Percentiles rank a stretch among this genome's conserved stretches.
phyloP scores from a whole-genome alignment of 2,329 filamentous ascomycete genomes.

The Pseudogymnoascus sp. region DNA sequence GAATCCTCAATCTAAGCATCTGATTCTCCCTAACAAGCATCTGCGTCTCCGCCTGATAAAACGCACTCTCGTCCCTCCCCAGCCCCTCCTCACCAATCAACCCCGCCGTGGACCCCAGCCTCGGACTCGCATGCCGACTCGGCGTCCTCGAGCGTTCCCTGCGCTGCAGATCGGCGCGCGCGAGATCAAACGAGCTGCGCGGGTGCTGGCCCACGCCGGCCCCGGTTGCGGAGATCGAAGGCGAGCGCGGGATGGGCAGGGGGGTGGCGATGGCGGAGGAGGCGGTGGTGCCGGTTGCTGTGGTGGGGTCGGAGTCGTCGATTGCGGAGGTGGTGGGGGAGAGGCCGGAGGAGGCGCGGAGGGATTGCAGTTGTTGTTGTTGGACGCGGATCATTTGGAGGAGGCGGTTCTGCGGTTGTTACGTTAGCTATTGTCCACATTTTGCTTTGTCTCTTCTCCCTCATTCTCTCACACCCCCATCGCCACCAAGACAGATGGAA shows the following conservation, averaged over 20 bases:
- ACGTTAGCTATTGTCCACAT: too few species aligned
- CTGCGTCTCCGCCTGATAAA: conserved; percentile 76
- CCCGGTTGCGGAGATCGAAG: conserved; percentile 18
- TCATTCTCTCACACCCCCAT: too few species aligned
- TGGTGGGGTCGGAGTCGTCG: conserved; percentile 26
- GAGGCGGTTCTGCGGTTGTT: conserved; percentile 53
- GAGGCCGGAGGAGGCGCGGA: conserved; percentile 36
- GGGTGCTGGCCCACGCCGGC: conserved; percentile 26
- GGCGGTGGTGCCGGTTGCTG: conserved; percentile 37
- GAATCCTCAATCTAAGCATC: conserved; percentile 67
- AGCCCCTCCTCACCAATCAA: conserved; percentile 43
- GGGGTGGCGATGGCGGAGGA: conserved; percentile 31
- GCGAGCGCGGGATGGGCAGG: conserved; percentile 40
- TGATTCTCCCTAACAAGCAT: conserved; percentile 72
- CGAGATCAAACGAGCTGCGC: conserved; percentile 51
- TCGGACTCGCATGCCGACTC: conserved; percentile 46
- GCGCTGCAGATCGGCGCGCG: conserved; percentile 45
- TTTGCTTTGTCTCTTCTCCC: too few species aligned
- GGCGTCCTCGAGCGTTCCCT: conserved; percentile 45
- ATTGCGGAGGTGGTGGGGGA: conserved; percentile 33
- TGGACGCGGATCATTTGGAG: conserved; percentile 69
- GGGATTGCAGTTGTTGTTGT: conserved; percentile 58
- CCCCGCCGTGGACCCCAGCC: conserved; percentile 48
- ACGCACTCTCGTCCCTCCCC: conserved; percentile 60
- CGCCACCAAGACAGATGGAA: too few species aligned